Base-by-base conservation (phyloP, 371 early-diverging fungal species). In the Mucor velutinosus region DNA sequence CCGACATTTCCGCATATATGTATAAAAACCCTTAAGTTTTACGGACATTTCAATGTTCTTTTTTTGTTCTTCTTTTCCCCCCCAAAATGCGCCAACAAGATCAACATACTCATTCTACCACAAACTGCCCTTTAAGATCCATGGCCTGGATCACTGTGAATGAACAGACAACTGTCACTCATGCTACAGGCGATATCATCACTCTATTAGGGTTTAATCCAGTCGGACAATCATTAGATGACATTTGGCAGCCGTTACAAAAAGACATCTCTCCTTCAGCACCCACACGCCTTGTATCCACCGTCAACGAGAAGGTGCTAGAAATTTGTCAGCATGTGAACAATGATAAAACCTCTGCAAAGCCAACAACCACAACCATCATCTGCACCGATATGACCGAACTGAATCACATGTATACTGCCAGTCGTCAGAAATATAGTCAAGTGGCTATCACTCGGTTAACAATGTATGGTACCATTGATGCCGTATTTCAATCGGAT, bases 401-500 rank as follows among this genome's bases (percentile, higher is more conserved):
- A n/a, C 29, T 73, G 23, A 61, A 70, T 37, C 56, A 53, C 14
- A 49, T 73, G 14, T 43, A 58, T n/a, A 8, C 25, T n/a, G 23
- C 32, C 10, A 49, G 39, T 17, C 56, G 56, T 27, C 29, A 56
- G 14, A 56, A 56, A 17, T 19, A 53, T 4, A 15, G 33, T 47
- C 37, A 53, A 17, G 33, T 63, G n/a, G 27, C 62, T 7, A 64
- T 72, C 53, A 62, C 66, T 65, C 65, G 71, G 21, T 64, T 74
- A 32, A 70, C 74, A 4, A 67, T 64, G 67, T 74, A 74, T 64
- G 74, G 74, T 15, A 74, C 74, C 11, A 70, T 74, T 19, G 71
- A 70, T 35, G 70, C 71, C 19, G 59, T 47, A 19, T 65, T 67
- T 41, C 49, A 41, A 49, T 25, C 53, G 17, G 51, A 51, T 12